A percentile compares a stretch with the other conserved stretches of the same genome.
phyloP scores from a whole-genome alignment of 495 filamentous ascomycete genomes.

The Trypethelium eluteriae region DNA sequence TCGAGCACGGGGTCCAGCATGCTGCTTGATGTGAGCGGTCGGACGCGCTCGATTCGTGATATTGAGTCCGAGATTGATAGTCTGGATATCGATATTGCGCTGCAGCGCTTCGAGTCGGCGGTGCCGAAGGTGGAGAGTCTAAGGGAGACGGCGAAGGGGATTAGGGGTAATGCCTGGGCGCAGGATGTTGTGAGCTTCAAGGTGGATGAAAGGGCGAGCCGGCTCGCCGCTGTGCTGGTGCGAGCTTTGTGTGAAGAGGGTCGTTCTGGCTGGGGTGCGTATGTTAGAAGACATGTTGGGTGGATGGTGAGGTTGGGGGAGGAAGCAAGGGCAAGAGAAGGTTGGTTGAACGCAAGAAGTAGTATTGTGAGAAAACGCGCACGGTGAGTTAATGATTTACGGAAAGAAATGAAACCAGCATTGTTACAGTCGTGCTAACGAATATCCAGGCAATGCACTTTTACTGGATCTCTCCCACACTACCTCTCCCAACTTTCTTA shows the following conservation, averaged over 20 bases:
- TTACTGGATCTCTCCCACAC: constrained; percentile 80
- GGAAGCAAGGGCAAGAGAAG: constrained; percentile 79
- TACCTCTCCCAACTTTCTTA: constrained; percentile 96
- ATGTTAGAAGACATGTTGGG: constrained; percentile 49
- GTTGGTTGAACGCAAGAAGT: constrained; percentile 70
- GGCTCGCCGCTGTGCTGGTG: constrained; percentile 51
- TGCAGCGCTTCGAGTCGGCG: constrained; percentile 81
- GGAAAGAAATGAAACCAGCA: not conserved
- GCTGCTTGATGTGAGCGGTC: constrained; percentile 90
- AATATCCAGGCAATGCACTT: constrained; percentile 67
- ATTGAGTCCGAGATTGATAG: constrained; percentile 93
- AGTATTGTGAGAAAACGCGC: constrained; percentile 70
- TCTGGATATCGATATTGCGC: constrained; percentile 88
- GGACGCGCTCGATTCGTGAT: constrained; percentile 91
- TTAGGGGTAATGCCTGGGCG: constrained; percentile 76
- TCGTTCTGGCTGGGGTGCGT: not conserved
- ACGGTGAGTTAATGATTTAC: constrained; percentile 48
- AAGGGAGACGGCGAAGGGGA: constrained; percentile 62
- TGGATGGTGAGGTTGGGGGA: constrained; percentile 84
- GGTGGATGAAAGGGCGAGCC: constrained; percentile 75
- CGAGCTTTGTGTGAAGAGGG: constrained; percentile 5
- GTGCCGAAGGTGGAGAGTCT: constrained; percentile 77
- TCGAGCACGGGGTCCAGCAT: constrained; percentile 44
- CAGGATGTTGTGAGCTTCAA: constrained; percentile 85
- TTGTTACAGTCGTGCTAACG: too few species aligned